phyloP scores from a whole-genome alignment of 345 rosid species.

The Cochlearia excelsa region DNA sequence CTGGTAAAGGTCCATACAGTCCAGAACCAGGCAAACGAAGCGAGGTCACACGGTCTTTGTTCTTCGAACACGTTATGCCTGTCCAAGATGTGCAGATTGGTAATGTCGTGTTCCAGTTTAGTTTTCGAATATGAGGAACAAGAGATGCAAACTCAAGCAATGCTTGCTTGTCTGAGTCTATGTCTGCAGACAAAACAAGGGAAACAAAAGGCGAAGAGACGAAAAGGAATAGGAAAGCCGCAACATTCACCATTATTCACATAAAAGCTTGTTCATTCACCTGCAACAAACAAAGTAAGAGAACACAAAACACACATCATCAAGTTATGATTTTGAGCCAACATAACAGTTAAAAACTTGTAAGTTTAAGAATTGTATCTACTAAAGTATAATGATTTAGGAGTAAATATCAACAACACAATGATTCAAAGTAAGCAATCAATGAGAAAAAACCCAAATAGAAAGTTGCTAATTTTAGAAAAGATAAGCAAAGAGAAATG shows the following conservation, averaged over 20 bases:
- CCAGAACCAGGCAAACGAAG: conserved; percentile 84
- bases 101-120: conserved; percentile 64
- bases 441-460: not conserved
- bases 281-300: conserved; percentile 17
- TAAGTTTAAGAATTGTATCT: too few species aligned
- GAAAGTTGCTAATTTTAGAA: conserved; percentile 25
- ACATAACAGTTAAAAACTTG: not conserved
- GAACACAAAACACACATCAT: conserved; percentile 15
- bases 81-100: conserved; percentile 66
- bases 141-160: conserved; percentile 63
- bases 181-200: conserved; percentile 41
- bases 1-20: conserved; percentile 71
- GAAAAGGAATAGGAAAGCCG: conserved; percentile 38
- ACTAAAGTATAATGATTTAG: too few species aligned
- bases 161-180: conserved; percentile 65
- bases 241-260: conserved; percentile 45
- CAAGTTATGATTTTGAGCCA: not conserved
- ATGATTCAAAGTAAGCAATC: too few species aligned
- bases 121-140: conserved; percentile 68
- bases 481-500: not conserved
- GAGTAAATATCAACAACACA: too few species aligned
- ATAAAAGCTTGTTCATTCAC: conserved; percentile 27
- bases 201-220: conserved; percentile 35
- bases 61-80: conserved; percentile 62
- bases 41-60: conserved; percentile 54